Evolutionary conservation across 1,284 basidiomycete genomes (phyloP).

Genomic region (Hypsizygus ulmarius): DNA sequence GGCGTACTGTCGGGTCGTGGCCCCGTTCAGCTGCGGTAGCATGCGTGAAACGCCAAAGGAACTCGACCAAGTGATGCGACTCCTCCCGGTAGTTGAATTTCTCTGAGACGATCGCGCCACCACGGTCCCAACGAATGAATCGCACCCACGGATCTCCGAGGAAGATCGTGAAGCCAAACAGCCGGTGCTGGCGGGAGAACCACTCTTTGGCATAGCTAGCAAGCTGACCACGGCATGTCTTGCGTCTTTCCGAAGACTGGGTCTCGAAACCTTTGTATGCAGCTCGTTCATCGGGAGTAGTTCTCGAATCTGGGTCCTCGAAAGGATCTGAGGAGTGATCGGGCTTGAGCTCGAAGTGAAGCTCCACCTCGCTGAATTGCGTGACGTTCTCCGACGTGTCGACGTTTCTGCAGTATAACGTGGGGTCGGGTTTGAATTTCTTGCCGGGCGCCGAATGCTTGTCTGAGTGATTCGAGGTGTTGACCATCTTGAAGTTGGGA

Average conservation of each 20-base stretch:
- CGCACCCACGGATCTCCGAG: conserved; percentile 10
- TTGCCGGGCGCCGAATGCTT: neutral
- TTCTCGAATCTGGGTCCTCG: conserved; percentile 1
- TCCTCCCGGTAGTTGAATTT: conserved; percentile 15
- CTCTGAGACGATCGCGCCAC: conserved; percentile 17
- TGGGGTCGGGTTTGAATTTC: conserved; percentile 11
- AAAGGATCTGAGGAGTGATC: conserved; percentile 9
- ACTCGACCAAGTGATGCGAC: conserved; percentile 13
- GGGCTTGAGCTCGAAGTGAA: conserved; percentile 14
- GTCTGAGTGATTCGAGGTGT: neutral
- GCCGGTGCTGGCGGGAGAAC: conserved; percentile 15
- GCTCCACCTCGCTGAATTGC: conserved; percentile 4
- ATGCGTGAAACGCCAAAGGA: conserved; percentile 22
- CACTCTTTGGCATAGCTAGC: conserved; percentile 13
- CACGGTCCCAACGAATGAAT: conserved; percentile 19
- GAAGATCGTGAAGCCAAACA: conserved; percentile 14
- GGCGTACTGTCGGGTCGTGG: conserved; percentile 18
- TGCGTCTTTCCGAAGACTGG: neutral
- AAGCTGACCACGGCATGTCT: conserved; percentile 13
- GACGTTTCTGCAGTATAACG: conserved; percentile 2
- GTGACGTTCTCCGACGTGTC: neutral
- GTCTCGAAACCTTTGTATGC: conserved; percentile 4
- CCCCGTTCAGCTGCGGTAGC: conserved; percentile 11
- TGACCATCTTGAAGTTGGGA: conserved; percentile 4
- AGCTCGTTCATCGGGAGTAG: neutral